These are phyloP conservation scores for Pleoardoris graminearum DNA, from an alignment of 2,329 filamentous ascomycete species.

Conservation along the genomic window DNA sequence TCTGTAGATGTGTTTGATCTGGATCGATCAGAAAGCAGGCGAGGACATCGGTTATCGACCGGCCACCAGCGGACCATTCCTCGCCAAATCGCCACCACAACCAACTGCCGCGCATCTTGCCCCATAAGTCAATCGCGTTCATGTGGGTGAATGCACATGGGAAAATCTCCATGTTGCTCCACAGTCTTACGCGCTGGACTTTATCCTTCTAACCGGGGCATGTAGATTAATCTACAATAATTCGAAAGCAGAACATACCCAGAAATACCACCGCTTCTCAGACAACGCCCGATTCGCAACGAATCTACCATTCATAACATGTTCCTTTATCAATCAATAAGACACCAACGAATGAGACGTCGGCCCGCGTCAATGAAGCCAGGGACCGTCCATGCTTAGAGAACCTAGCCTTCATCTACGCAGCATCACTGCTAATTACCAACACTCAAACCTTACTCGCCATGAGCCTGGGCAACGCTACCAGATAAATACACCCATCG, in stretches of 20 bases:
- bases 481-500: conserved; percentile 14
- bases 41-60: background rate
- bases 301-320: conserved; percentile 6
- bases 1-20: background rate
- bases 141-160: conserved; percentile 10
- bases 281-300: conserved; percentile 1
- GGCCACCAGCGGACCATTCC: background rate
- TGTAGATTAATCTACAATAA: conserved; percentile 10
- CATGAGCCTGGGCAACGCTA: conserved; percentile 4
- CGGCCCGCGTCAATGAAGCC: background rate
- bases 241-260: background rate
- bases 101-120: conserved; percentile 8
- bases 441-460: background rate
- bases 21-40: background rate
- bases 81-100: no score
- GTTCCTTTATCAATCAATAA: conserved; percentile 6
- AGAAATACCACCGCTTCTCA: conserved; percentile 1
- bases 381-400: background rate
- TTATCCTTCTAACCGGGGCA: conserved; percentile 18
- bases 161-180: background rate
- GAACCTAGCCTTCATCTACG: background rate
- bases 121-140: background rate
- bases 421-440: conserved; percentile 13
- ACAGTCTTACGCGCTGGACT: conserved; percentile 4
- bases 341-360: conserved; percentile 8